Evolutionary conservation across 192 early-diverging fungal species (phyloP).

Genomic region (Geranomyces variabilis): DNA sequence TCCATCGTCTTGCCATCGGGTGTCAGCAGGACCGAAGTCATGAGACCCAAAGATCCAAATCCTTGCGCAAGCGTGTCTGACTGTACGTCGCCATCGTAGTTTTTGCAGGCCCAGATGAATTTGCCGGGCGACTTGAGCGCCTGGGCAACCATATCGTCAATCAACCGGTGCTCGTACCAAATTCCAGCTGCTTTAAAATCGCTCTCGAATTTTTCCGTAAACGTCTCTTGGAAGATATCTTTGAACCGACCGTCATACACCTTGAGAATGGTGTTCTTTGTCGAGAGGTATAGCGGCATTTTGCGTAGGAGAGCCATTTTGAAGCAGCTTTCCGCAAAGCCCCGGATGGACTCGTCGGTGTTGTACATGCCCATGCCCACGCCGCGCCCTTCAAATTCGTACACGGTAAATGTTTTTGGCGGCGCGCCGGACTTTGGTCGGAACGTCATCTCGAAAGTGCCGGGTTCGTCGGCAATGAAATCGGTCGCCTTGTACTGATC

Average conservation of each 20-base stretch:
- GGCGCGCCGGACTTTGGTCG: conserved; percentile 81
- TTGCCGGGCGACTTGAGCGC: conserved; percentile 92
- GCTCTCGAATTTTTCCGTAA: conserved; percentile 79
- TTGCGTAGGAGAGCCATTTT: conserved; percentile 86
- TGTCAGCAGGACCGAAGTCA: conserved; percentile 94
- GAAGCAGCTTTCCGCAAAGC: conserved; percentile 96
- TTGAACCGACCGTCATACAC: conserved; percentile 98
- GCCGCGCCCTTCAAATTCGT: conserved; percentile 83
- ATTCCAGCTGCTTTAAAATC: conserved; percentile 81
- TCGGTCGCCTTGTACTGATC: conserved; percentile 99
- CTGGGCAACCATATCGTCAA: conserved; percentile 99
- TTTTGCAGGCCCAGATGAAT: conserved; percentile 93
- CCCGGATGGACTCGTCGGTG: conserved; percentile 80
- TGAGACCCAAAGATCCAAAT: conserved; percentile 87
- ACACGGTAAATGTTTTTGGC: conserved; percentile 73
- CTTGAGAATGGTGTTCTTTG: conserved; percentile 98
- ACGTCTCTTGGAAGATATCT: conserved; percentile 93
- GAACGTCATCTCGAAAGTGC: conserved; percentile 88
- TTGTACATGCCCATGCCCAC: conserved; percentile 99
- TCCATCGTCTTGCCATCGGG: conserved; percentile 92
- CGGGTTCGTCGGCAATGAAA: conserved; percentile 87
- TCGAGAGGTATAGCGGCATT: conserved; percentile 92
- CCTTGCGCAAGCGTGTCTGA: conserved; percentile 98
- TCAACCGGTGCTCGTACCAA: conserved; percentile 98
- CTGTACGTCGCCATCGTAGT: conserved; percentile 95